Percentiles rank a stretch among this genome's conserved stretches.
Evolutionary conservation across 78 protist genomes (phyloP).

Genomic region (Cavenderia fasciculata): DNA sequence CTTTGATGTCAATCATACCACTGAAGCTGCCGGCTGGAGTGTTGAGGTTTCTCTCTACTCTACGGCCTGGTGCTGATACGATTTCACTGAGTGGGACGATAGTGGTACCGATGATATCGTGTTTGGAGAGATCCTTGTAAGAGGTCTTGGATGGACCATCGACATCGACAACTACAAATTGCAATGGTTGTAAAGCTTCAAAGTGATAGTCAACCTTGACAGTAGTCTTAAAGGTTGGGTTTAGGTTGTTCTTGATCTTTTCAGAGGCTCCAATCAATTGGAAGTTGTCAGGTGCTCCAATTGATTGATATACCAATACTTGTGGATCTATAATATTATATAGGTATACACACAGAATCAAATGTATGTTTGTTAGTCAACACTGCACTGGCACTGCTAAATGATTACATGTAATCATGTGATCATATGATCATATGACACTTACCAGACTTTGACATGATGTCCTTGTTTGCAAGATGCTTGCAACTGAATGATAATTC

Average conservation of each 20-base stretch:
- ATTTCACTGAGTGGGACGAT: too few relatives aligned
- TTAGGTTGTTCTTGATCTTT: conserved; percentile 44
- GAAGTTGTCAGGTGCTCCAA: not conserved
- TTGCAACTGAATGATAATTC: conserved; percentile 39
- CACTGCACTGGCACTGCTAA: too few relatives aligned
- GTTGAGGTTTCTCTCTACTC: too few relatives aligned
- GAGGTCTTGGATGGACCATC: not conserved
- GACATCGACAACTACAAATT: conserved; percentile 1
- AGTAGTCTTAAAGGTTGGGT: conserved; percentile 10
- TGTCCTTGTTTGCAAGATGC: conserved; percentile 15
- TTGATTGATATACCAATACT: not conserved
- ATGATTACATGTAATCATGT: not conserved
- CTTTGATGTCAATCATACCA: conserved; percentile 18
- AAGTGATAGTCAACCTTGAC: not conserved
- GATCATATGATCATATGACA: not conserved
- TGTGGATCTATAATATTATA: conserved; percentile 21
- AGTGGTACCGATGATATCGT: conserved; percentile 50
- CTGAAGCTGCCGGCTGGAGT: not conserved
- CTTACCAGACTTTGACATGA: conserved; percentile 12
- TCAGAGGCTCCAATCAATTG: conserved; percentile 18
- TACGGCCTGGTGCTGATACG: too few relatives aligned
- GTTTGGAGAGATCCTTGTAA: not conserved
- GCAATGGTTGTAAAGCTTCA: conserved; percentile 22
- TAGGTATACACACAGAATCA: too few relatives aligned
- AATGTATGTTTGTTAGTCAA: too few relatives aligned